Base-by-base conservation (phyloP, 2,329 filamentous ascomycete genomes). In the Aspergillus niger region DNA sequence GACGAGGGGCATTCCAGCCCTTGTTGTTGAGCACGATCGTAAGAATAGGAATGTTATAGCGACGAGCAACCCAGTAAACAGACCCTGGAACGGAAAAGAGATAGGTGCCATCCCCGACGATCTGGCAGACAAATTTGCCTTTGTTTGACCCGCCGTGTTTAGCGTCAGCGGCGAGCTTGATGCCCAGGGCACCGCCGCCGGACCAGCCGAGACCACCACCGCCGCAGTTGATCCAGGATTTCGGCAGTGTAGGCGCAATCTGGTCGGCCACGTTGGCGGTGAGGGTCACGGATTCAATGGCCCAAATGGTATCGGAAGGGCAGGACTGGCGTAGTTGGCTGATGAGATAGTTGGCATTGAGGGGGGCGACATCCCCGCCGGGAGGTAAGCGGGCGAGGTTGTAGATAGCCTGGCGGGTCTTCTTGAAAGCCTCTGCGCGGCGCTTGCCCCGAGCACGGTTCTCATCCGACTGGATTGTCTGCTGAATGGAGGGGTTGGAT, bases 181-280 rank as follows among this genome's bases (percentile, higher is more conserved):
- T 88, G 2, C 91, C 91, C 3, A 94, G 74, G 0, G 89, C 88
- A 55, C 80, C 91, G 13, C 91, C 91, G 13, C 90, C 91, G 10
- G 87, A 90, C 91, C 91, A 94, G 2, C 91, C 91, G 0, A 94
- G 85, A 2, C 91, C 91, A 13, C 90, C 91, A 0, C 89, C 91
- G 1, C 91, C 91, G 71, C 90, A 93, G 73, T 92, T 93, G 69
- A 94, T 86, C 89, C 89, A 92, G 0, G 86, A 87, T 0, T 90
- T 89, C 0, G 91, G 90, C 0, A 86, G 70, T 0, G 83, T 87
- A 2, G 86, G 83, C 67, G 87, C 86, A 7, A 95, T 77, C 65
- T 92, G 90, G 65, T 95, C 89, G 26, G 86, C 82, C 0, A 92
- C 86, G 28, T 87, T 83, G 0, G 74, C 75, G 0, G 88, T 87